Percentiles rank a stretch among this genome's conserved stretches.
These are phyloP conservation scores for Hyphodiscus hymeniophilus DNA, from an alignment of 495 filamentous ascomycete species.

Conservation along the genomic window DNA sequence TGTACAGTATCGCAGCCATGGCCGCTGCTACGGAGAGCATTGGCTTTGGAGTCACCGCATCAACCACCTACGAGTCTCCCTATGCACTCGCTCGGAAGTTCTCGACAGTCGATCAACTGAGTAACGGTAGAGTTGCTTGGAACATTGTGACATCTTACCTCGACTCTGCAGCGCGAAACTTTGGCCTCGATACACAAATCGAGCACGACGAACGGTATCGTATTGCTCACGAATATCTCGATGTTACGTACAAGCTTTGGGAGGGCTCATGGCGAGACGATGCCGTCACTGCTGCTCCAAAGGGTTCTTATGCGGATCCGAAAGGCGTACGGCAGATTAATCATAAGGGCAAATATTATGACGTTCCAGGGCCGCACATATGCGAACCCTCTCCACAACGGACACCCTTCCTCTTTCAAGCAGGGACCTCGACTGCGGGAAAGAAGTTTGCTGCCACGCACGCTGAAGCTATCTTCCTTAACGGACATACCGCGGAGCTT, in stretches of 20 bases:
- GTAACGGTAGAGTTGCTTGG: conserved; percentile 40
- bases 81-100: conserved; percentile 14
- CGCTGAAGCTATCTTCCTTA: conserved; percentile 51
- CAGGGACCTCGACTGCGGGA: conserved; percentile 55
- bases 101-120: conserved; percentile 17
- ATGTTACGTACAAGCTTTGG: conserved; percentile 40
- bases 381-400: conserved; percentile 56
- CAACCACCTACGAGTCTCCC: conserved; percentile 13
- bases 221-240: conserved; percentile 39
- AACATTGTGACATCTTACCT: conserved; percentile 60
- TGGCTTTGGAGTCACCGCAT: conserved; percentile 15
- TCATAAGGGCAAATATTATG: conserved; percentile 58
- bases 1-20: conserved; percentile 14
- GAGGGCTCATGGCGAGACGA: conserved; percentile 53
- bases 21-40: conserved; percentile 15
- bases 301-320: conserved; percentile 47
- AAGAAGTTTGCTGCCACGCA: conserved; percentile 58
- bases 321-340: conserved; percentile 53
- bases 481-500: conserved; percentile 39
- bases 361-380: conserved; percentile 56
- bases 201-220: conserved; percentile 55
- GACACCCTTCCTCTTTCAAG: conserved; percentile 58
- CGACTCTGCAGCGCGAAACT: conserved; percentile 51
- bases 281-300: conserved; percentile 40
- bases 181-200: conserved; percentile 47